Percentiles rank a stretch among this genome's conserved stretches.
These are phyloP conservation scores for Penstemon barbatus DNA, from an alignment of 257 asterid genomes.

Conservation along the genomic window DNA sequence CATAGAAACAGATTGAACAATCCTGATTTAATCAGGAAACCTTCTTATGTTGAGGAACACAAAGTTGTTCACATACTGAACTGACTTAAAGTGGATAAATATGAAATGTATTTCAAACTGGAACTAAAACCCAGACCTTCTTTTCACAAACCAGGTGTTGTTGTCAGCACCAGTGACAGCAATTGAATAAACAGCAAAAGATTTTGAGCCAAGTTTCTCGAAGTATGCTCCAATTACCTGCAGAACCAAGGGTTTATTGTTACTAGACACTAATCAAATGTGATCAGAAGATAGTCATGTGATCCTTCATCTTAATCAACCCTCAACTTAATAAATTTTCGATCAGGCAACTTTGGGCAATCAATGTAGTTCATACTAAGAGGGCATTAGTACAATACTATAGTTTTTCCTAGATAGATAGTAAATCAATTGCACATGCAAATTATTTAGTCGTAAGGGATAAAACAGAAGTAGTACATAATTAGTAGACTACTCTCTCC, in stretches of 20 bases:
- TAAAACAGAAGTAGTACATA: constrained; percentile 4
- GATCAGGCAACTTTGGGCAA: constrained; percentile 14
- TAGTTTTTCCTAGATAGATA: neutral
- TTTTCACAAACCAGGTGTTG: constrained; percentile 89
- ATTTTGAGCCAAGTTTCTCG: constrained; percentile 87
- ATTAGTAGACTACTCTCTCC: constrained; percentile 2
- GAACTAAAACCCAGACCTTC: constrained; percentile 57
- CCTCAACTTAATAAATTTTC: constrained; percentile 21
- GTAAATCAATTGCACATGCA: neutral
- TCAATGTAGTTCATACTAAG: constrained; percentile 13
- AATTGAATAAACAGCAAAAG: constrained; percentile 94
- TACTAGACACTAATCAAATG: constrained; percentile 26
- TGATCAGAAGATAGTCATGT: constrained; percentile 14
- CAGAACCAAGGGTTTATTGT: constrained; percentile 32
- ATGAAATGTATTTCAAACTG: constrained; percentile 21
- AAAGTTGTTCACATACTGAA: neutral
- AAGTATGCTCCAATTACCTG: constrained; percentile 97
- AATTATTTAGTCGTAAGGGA: neutral
- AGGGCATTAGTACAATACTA: constrained; percentile 12
- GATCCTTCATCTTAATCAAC: constrained; percentile 13
- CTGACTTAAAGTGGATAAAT: neutral
- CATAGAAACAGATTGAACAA: neutral
- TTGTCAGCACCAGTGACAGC: constrained; percentile 80
- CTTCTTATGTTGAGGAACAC: constrained; percentile 21
- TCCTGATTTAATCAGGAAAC: constrained; percentile 25